These are phyloP conservation scores for Hyphopichia fennica DNA, from an alignment of 1,139 yeast species.

Conservation along the genomic window DNA sequence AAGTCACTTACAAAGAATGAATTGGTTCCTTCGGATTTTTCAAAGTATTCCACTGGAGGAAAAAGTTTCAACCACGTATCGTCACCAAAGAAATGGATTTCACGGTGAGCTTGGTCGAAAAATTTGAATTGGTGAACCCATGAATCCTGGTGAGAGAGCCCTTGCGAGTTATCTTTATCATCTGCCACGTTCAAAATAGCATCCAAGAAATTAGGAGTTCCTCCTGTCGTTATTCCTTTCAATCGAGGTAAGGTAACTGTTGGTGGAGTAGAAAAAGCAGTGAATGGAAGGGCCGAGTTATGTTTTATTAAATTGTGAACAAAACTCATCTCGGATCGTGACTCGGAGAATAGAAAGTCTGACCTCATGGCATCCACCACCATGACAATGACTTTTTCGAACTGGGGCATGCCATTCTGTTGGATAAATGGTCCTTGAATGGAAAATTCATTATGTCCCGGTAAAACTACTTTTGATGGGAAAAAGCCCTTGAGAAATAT, in stretches of 20 bases:
- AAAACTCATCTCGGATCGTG: conserved; percentile 58
- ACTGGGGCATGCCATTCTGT: conserved; percentile 40
- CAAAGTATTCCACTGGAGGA: conserved; percentile 58
- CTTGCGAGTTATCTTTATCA: conserved; percentile 73
- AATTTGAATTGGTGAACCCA: conserved; percentile 73
- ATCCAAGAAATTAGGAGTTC: conserved; percentile 76
- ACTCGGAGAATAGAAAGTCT: conserved; percentile 73
- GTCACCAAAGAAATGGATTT: conserved; percentile 86
- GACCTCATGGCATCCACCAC: conserved; percentile 92
- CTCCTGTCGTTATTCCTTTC: conserved; percentile 80
- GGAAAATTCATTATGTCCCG: conserved; percentile 48
- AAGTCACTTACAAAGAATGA: conserved; percentile 94
- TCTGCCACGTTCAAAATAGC: conserved; percentile 94
- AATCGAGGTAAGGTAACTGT: conserved; percentile 79
- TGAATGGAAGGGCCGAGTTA: conserved; percentile 80
- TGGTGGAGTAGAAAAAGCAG: conserved; percentile 88
- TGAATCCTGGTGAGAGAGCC: conserved; percentile 75
- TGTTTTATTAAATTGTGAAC: conserved; percentile 64
- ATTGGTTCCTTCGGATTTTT: conserved; percentile 77
- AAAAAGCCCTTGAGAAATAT: conserved; percentile 82
- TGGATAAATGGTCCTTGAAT: conserved; percentile 17
- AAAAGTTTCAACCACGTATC: conserved; percentile 96
- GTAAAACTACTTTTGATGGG: conserved; percentile 76
- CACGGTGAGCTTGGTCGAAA: conserved; percentile 30
- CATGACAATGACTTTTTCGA: conserved; percentile 71